Conservation (phyloP, 2,329 filamentous ascomycete species). For the Coleophoma eucalyptorum region DNA sequence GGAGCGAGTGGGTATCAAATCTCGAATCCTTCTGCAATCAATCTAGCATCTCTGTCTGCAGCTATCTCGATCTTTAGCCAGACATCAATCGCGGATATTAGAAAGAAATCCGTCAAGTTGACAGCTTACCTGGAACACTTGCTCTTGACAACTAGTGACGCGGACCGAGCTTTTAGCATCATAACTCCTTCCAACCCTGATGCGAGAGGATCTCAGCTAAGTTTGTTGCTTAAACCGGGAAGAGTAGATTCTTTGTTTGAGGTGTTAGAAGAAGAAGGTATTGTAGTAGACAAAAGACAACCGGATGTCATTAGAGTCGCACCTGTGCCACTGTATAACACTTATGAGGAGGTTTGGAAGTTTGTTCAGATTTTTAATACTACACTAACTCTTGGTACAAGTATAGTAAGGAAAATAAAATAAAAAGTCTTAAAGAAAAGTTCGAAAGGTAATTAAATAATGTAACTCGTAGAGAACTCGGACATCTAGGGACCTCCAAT, state of each 20-base stretch:
- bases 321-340: conserved; percentile 81
- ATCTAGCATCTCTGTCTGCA: conserved; percentile 70
- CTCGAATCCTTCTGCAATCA: conserved; percentile 78
- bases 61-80: conserved; percentile 71
- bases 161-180: conserved; percentile 37
- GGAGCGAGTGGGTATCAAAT: conserved; percentile 81
- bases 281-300: conserved; percentile 79
- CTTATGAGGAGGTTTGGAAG: conserved; percentile 66
- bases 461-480: too few species aligned
- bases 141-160: conserved; percentile 26
- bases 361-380: conserved; percentile 52
- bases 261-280: conserved; percentile 61
- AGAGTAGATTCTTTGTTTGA: conserved; percentile 64
- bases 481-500: too few species aligned
- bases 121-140: conserved; percentile 78
- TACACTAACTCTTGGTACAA: too few species aligned
- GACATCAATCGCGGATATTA: conserved; percentile 65
- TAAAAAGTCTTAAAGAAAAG: too few species aligned
- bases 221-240: conserved; percentile 66
- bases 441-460: too few species aligned
- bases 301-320: conserved; percentile 83
- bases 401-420: too few species aligned
- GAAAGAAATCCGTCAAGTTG: conserved; percentile 66
- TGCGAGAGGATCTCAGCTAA: conserved; percentile 54
- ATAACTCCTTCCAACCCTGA: conserved; percentile 27